Conservation (phyloP, 202 grass and related monocot species). For the Panicum virgatum region DNA sequence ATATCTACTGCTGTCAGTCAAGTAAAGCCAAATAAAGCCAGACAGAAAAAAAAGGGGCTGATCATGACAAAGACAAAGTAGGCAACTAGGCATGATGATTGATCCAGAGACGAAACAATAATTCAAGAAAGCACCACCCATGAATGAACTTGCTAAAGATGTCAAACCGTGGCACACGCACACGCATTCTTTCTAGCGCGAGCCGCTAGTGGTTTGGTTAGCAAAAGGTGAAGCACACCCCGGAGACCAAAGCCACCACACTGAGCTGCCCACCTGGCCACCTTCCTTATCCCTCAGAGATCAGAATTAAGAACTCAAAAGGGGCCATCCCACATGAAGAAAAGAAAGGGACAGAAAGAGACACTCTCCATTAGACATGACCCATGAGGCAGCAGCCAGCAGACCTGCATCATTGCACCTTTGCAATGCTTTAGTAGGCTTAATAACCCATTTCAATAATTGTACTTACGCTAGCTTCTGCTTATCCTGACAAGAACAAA, state of each 20-base stretch:
- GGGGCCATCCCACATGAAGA: background rate
- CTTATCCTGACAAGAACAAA: background rate
- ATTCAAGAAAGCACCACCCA: background rate
- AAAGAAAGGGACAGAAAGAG: background rate
- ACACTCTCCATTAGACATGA: background rate
- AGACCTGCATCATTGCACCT: slow-evolving; percentile 43
- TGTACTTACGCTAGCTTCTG: background rate
- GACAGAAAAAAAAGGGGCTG: slow-evolving; percentile 6
- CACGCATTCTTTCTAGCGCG: slow-evolving; percentile 29
- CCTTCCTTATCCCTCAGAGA: slow-evolving; percentile 18
- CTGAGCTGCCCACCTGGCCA: background rate
- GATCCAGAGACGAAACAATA: background rate
- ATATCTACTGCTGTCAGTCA: background rate
- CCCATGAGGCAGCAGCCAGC: background rate
- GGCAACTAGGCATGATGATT: slow-evolving; percentile 2
- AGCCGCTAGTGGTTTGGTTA: background rate
- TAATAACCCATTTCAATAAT: slow-evolving; percentile 31
- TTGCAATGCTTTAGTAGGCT: slow-evolving; percentile 23
- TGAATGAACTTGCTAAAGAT: slow-evolving; percentile 25
- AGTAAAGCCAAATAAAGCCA: background rate
- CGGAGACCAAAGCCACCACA: background rate
- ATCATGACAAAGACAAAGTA: slow-evolving; percentile 17
- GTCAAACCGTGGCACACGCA: slow-evolving; percentile 24
- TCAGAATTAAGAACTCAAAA: slow-evolving; percentile 27
- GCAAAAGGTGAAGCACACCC: slow-evolving; percentile 11